Conservation (phyloP, 2,329 filamentous ascomycete species). For the Botryosphaeria agaves region DNA sequence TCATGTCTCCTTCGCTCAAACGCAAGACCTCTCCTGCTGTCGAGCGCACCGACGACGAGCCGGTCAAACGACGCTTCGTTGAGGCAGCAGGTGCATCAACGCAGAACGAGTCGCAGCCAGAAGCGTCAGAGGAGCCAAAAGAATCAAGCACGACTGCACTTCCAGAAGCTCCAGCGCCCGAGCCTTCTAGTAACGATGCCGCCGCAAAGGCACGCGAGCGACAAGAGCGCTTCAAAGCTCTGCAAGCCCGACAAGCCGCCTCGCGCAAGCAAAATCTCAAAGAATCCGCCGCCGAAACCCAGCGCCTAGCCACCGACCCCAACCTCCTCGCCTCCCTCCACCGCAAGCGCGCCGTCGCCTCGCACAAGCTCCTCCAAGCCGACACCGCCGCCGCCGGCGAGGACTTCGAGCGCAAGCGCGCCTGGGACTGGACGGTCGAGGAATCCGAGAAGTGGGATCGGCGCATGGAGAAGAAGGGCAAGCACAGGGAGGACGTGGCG, state of each 20-base stretch:
- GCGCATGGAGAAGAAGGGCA: slow-evolving; percentile 69
- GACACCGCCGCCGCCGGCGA: slow-evolving; percentile 71
- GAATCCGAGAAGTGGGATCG: slow-evolving; percentile 91
- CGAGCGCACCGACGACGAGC: slow-evolving; percentile 11
- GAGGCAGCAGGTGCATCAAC: slow-evolving; percentile 2
- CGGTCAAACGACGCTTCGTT: slow-evolving; percentile 17
- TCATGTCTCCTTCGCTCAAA: slow-evolving; percentile 14
- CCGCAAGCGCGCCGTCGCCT: slow-evolving; percentile 72
- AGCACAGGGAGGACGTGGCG: slow-evolving; percentile 65
- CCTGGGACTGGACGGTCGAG: slow-evolving; percentile 97
- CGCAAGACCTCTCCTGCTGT: slow-evolving; percentile 17
- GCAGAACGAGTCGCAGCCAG: background rate
- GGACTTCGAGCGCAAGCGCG: slow-evolving; percentile 93
- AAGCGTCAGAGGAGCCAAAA: background rate
- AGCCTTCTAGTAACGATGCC: too few species aligned
- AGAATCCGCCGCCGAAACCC: slow-evolving; percentile 68
- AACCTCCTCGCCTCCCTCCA: slow-evolving; percentile 60
- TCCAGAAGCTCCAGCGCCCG: too few species aligned
- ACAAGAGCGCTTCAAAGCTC: slow-evolving; percentile 67
- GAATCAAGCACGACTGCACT: too few species aligned
- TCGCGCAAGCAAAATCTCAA: slow-evolving; percentile 56
- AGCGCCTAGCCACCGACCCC: slow-evolving; percentile 62
- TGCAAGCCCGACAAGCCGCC: slow-evolving; percentile 50
- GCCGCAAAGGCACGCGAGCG: slow-evolving; percentile 40
- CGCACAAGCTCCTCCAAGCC: slow-evolving; percentile 84